Base-by-base conservation (phyloP, 768 basidiomycete species). In the Auriscalpium vulgare region DNA sequence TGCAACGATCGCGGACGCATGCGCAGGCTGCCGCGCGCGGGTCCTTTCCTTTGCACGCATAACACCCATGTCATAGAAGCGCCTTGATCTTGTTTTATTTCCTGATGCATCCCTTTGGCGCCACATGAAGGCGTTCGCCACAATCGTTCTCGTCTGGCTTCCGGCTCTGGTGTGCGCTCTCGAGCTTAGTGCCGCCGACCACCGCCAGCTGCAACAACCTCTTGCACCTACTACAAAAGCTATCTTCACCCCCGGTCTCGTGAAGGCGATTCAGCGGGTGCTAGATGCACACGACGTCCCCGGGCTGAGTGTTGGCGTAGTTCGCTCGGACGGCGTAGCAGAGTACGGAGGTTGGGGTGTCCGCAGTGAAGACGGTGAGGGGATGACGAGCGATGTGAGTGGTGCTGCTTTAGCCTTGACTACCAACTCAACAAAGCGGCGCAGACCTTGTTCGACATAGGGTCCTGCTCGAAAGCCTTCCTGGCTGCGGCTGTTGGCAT, bases 361-460 rank as follows among this genome's bases (percentile, higher is more conserved):
- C 36, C 57, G 46, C n/a, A 52, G 44, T 5, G 57, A 58, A 37
- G 45, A 58, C 4, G 54, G 57, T 14, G 57, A 54, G 8, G 52
- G 38, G 1, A 58, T 58, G 60, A 58, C 54, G 23, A 52, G 50
- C 29, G 57, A 58, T 17, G 60, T 61, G 51, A 35, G 60, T 16
- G 34, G 13, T 29, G 29, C 29, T 7, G 29, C 29, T 29, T 29
- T 4, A 29, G 29, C 29, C 29, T 29, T 29, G 29, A 29, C 29
- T 16, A 23, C 29, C 19, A 5, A 37, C 19, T 35, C 21, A 19
- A 9, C 10, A n/a, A 54, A 11, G 17, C 7, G 40, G 37, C 23
- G 10, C 23, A 56, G 55, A 56, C 55, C 2, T n/a, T 47, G 37
- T 59, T 59, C 37, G 51, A 43, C 37, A 47, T 59, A 40, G 55